Evolutionary conservation across 805 yeast species (phyloP), one percentile per base, ranked within the genome.

Genomic region (Crinitomyces ghanaensis): DNA sequence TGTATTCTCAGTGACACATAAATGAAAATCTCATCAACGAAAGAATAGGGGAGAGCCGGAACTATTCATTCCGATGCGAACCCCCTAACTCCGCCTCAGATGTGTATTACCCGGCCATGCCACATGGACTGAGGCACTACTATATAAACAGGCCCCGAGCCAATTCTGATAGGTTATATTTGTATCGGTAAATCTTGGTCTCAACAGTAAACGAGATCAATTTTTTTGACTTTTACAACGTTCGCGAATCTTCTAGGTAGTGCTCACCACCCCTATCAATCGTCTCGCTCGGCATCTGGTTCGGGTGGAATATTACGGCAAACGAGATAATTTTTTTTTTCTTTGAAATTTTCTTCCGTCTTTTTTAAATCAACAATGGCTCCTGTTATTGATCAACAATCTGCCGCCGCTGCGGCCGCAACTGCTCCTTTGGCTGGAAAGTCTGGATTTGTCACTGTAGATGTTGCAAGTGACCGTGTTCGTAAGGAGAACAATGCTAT

Each of bases 401-500:
- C 54, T 28, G 42, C 50, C 25, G 39, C 45, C 27, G 36, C 45
- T 29, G 48, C 48, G 19, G 49, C 46, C 19, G 35, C 51, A 20
- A 22, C 46, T 26, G 49, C 50, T 24, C 43, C 50, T 31, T 57
- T 56, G 21, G 38, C 47, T 29, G 50, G 49, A 22, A 44, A 44
- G 40, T 59, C 63, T 33, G 67, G 67, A 27, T 41, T 42, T 44
- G 60, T 66, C 29, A 37, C 63, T 33, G 72, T 77, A 47, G 57
- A 70, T 37, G 79, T 77, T 47, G 59, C 65, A 43, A 67, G 77
- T 31, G 68, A 65, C 53, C 72, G 68, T 42, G 62, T 73, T 34
- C 53, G 51, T 36, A 68, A 65, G 54, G 57, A 65, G 35, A 74
- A 63, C 35, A 62, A 65, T 39, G 65, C 70, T 31, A 58, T 66